phyloP scores from a whole-genome alignment of 495 filamentous ascomycete genomes.

The Annulohypoxylon nitens region DNA sequence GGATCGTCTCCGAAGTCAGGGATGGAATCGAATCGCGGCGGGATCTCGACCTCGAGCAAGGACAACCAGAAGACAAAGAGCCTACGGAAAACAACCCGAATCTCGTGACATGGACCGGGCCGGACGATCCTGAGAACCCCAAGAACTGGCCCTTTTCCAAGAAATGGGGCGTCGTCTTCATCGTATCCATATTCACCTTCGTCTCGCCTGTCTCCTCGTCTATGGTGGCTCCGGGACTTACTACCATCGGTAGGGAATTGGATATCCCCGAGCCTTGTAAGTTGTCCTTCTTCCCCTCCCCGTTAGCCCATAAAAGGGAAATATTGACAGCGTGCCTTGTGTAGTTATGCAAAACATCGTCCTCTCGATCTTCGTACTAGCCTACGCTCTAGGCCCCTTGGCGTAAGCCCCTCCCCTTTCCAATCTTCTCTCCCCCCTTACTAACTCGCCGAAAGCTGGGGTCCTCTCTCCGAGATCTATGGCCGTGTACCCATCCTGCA shows the following conservation, averaged over 20 bases:
- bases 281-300: conserved; percentile 9
- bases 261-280: conserved; percentile 63
- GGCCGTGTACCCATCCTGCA: conserved; percentile 70
- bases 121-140: conserved; percentile 71
- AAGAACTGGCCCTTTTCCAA: conserved; percentile 66
- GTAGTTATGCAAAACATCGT: conserved; percentile 68
- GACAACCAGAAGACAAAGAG: conserved; percentile 35
- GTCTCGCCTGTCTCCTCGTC: conserved; percentile 76
- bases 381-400: conserved; percentile 66
- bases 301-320: background rate
- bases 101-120: conserved; percentile 59
- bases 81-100: conserved; percentile 44
- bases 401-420: conserved; percentile 46
- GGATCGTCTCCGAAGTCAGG: conserved; percentile 49
- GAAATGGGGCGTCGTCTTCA: conserved; percentile 75
- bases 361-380: conserved; percentile 80
- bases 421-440: conserved; percentile 55
- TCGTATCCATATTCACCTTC: conserved; percentile 73
- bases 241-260: conserved; percentile 69
- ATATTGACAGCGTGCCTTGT: conserved; percentile 8
- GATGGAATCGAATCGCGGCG: conserved; percentile 51
- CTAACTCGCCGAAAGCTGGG: conserved; percentile 56
- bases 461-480: conserved; percentile 74
- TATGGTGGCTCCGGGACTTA: conserved; percentile 79
- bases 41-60: conserved; percentile 47